Evolutionary conservation across 1,284 basidiomycete species (phyloP), one percentile per base, ranked within the genome.

Genomic region (Exsudoporus floridanus): DNA sequence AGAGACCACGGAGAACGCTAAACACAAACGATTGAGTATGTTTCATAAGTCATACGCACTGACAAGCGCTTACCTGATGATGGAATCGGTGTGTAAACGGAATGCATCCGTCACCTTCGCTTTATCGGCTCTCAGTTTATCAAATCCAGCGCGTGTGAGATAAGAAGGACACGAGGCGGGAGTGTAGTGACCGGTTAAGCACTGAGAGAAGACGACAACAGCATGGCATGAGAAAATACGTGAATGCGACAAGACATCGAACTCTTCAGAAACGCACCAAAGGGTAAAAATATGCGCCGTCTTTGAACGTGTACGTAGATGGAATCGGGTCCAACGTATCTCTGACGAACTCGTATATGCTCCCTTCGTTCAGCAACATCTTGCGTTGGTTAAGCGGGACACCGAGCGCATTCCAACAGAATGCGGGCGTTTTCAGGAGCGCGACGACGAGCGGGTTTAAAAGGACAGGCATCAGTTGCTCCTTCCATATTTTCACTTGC

Each of bases 331-430:
- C 83, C 21, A 88, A 66, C 1, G 87, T 88, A 30, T 88, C 83
- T 46, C 71, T 70, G 41, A 85, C 73, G 56, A 83, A 83, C 56
- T 84, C 77, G 55, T 77, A 78, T 16, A 84, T 71, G 7, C 76
- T 74, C 3, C 86, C 85, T 60, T 90, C 88, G 28, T 82, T 62
- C 39, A 87, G 66, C 66, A 90, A 77, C 74, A 84, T 85, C 61
- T 80, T 76, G 64, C 85, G 79, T 73, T 92, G 90, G 66, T 90
- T 89, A 60, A 78, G 74, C 3, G 90, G 90, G 2, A 92, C 88
- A 31, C 90, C 89, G 14, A 92, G 74, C 0, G 89, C 88, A 61
- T 90, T 90, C 90, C 90, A 93, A 56, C 88, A 84, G 70, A 93
- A 92, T 37, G 80, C 66, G 13, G 82, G 83, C 47, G 75, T 84